Conservation (phyloP, 306 rosid genomes). For the Senna siamea region DNA sequence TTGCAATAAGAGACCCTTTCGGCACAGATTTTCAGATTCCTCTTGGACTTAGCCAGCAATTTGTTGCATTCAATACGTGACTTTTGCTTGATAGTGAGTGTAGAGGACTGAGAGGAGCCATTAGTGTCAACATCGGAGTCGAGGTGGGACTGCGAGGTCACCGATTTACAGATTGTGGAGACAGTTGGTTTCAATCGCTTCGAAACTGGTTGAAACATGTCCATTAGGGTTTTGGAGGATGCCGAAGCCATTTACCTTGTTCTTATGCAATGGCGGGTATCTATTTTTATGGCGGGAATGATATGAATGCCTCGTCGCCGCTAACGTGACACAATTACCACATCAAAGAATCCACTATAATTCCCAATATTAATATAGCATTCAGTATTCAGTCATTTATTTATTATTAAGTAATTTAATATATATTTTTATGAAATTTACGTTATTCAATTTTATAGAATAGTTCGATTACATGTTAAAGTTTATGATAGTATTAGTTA, state of each 20-base stretch:
- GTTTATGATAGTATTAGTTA: too few species aligned
- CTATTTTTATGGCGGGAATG: slow-evolving; percentile 33
- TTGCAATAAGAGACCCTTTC: slow-evolving; percentile 52
- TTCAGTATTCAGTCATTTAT: too few species aligned
- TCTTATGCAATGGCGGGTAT: background rate
- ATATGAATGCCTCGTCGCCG: background rate
- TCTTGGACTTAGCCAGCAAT: slow-evolving; percentile 65
- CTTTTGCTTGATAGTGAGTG: slow-evolving; percentile 49
- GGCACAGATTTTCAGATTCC: slow-evolving; percentile 69
- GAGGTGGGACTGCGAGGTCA: slow-evolving; percentile 3
- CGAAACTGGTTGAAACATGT: slow-evolving; percentile 54
- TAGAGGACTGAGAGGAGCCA: slow-evolving; percentile 29
- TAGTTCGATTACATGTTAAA: too few species aligned
- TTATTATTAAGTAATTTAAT: too few species aligned
- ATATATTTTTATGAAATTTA: too few species aligned
- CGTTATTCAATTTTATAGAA: too few species aligned
- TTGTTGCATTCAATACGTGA: slow-evolving; percentile 67
- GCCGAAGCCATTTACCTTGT: slow-evolving; percentile 43
- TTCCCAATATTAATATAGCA: too few species aligned
- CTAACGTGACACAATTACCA: too few species aligned
- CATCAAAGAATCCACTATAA: too few species aligned
- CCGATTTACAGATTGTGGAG: slow-evolving; percentile 34
- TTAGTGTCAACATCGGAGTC: slow-evolving; percentile 16
- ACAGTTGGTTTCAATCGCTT: slow-evolving; percentile 59
- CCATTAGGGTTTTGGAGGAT: slow-evolving; percentile 58